Conservation (phyloP, 441 rosid genomes). For the Adansonia rubrostipa region DNA sequence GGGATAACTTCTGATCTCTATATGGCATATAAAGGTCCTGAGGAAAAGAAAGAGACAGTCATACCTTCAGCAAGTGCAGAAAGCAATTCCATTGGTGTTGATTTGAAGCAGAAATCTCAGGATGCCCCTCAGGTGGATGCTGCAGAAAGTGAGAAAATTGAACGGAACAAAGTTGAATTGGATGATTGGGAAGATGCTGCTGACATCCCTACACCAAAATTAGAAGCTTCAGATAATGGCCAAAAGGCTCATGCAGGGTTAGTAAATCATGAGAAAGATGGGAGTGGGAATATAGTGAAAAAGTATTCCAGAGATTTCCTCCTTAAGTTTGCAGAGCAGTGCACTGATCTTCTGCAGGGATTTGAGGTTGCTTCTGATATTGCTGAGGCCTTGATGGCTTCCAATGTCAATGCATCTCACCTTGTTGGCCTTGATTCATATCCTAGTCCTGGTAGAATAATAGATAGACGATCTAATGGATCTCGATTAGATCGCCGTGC, state of each 20-base stretch:
- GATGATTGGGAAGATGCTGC: conserved; percentile 99
- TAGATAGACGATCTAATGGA: conserved; percentile 67
- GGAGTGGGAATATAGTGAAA: conserved; percentile 48
- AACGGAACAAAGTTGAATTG: conserved; percentile 62
- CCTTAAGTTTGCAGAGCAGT: conserved; percentile 73
- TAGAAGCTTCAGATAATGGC: conserved; percentile 52
- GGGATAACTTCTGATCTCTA: conserved; percentile 67
- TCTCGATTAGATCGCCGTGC: conserved; percentile 77
- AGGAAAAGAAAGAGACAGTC: too few species aligned
- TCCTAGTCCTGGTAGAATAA: conserved; percentile 65
- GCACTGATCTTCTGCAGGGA: conserved; percentile 70
- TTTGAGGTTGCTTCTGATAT: conserved; percentile 60
- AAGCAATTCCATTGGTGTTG: conserved; percentile 32
- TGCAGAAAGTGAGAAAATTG: conserved; percentile 38
- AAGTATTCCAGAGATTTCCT: conserved; percentile 96
- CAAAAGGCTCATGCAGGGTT: conserved; percentile 38
- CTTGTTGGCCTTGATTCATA: conserved; percentile 56
- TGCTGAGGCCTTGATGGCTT: conserved; percentile 50
- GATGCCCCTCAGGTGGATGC: conserved; percentile 41
- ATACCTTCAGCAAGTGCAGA: conserved; percentile 5
- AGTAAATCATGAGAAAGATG: conserved; percentile 39
- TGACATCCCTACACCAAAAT: conserved; percentile 74
- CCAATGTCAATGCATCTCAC: conserved; percentile 45
- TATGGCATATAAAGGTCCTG: conserved; percentile 84
- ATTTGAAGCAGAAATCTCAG: conserved; percentile 44